Conservation (phyloP, 2,329 filamentous ascomycete genomes). For the Cladosporium sp. region DNA sequence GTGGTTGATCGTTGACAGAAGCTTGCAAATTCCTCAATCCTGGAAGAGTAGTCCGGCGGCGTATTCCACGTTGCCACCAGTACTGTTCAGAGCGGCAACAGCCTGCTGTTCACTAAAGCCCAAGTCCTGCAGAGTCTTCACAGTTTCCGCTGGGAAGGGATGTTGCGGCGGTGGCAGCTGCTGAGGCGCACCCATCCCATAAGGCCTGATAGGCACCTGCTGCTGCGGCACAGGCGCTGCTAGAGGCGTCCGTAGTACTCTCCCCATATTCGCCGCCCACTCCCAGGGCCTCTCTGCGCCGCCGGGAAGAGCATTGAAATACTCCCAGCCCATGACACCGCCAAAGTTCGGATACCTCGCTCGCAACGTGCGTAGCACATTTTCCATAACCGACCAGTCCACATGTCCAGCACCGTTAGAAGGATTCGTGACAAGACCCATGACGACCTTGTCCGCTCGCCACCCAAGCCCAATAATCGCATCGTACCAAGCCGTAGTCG, state of each 20-base stretch:
- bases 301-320: constrained; percentile 77
- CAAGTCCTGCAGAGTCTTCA: constrained; percentile 46
- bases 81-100: constrained; percentile 50
- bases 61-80: constrained; percentile 51
- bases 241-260: constrained; percentile 38
- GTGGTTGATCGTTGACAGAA: not conserved
- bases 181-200: constrained; percentile 25
- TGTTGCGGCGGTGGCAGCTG: constrained; percentile 36
- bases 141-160: constrained; percentile 44
- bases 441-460: constrained; percentile 70
- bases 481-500: constrained; percentile 53
- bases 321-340: constrained; percentile 94
- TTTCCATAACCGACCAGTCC: constrained; percentile 56
- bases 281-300: constrained; percentile 66
- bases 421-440: constrained; percentile 79
- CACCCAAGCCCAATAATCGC: constrained; percentile 65
- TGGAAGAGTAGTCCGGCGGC: constrained; percentile 51
- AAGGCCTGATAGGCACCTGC: constrained; percentile 36
- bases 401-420: constrained; percentile 68
- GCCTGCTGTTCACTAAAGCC: constrained; percentile 49
- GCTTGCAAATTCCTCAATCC: constrained; percentile 27
- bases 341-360: constrained; percentile 70
- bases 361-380: constrained; percentile 58
- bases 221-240: constrained; percentile 25
- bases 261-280: constrained; percentile 72